Conservation (phyloP, 2,329 filamentous ascomycete genomes). For the Fusarium floridanum region DNA sequence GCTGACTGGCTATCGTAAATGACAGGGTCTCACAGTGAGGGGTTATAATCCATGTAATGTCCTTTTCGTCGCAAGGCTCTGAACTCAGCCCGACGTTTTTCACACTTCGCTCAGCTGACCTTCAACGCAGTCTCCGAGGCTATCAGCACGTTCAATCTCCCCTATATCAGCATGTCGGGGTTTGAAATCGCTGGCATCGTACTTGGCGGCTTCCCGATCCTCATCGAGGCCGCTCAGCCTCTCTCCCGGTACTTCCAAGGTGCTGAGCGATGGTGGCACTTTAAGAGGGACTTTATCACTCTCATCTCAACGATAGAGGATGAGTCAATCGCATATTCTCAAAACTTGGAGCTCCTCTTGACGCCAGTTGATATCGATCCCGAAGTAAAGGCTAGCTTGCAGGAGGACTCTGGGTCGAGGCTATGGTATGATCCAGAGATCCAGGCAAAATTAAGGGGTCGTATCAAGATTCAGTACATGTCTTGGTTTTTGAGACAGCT, state of each 20-base stretch:
- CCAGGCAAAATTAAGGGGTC: neutral
- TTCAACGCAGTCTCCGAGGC: neutral
- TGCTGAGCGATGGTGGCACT: neutral
- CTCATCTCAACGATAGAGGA: neutral
- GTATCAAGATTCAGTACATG: neutral
- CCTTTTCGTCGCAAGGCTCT: neutral
- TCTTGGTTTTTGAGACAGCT: neutral
- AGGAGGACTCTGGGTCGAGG: neutral
- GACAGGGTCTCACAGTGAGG: neutral
- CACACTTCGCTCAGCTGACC: neutral
- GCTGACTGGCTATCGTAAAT: neutral
- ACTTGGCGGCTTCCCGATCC: neutral
- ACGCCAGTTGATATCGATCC: neutral
- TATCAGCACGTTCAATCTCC: neutral
- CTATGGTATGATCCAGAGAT: neutral
- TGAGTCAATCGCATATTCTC: neutral
- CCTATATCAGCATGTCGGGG: neutral
- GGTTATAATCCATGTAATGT: neutral
- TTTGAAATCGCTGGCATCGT: neutral
- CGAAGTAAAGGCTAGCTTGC: neutral
- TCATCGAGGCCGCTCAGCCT: neutral
- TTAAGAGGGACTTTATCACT: neutral
- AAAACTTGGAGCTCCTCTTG: neutral
- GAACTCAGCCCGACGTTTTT: neutral
- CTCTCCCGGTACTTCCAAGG: neutral